Evolutionary conservation across 306 rosid genomes (phyloP).

Genomic region (Casuarina equisetifolia): DNA sequence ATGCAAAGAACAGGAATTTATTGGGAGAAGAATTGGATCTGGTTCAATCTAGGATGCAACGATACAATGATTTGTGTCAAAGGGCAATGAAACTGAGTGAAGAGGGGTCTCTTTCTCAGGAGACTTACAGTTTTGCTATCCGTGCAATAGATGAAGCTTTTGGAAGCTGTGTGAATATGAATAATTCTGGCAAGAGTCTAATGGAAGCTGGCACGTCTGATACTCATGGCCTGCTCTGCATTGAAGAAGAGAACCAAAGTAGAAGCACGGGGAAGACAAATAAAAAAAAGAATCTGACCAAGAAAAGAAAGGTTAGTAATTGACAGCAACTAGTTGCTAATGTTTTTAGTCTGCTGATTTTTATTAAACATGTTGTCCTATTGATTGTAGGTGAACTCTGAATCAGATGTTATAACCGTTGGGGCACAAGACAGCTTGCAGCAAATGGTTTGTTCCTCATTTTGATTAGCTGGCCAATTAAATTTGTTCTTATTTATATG

Average conservation of each 20-base stretch:
- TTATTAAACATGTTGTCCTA: constrained; percentile 30
- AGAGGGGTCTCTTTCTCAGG: constrained; percentile 89
- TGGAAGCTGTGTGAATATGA: constrained; percentile 60
- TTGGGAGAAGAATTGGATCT: constrained; percentile 66
- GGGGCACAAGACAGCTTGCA: constrained; percentile 89
- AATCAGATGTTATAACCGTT: constrained; percentile 70
- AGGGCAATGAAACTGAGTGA: constrained; percentile 74
- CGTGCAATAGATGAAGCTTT: constrained; percentile 73
- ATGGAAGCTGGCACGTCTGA: constrained; percentile 72
- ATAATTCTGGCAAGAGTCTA: constrained; percentile 62
- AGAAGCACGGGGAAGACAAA: constrained; percentile 69
- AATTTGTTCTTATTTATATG: not conserved
- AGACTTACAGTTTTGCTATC: constrained; percentile 72
- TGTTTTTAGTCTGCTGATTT: constrained; percentile 2
- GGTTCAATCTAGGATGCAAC: constrained; percentile 63
- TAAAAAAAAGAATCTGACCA: constrained; percentile 83
- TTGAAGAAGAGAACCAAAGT: constrained; percentile 79
- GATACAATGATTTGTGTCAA: constrained; percentile 74
- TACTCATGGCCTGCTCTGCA: constrained; percentile 63
- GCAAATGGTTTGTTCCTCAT: constrained; percentile 78
- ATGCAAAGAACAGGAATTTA: constrained; percentile 66
- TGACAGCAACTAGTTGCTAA: constrained; percentile 15
- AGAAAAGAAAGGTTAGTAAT: constrained; percentile 84
- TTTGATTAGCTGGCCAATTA: constrained; percentile 20
- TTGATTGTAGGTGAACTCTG: constrained; percentile 66